Percentiles rank a stretch among this genome's conserved stretches.
phyloP scores from a whole-genome alignment of 2,329 filamentous ascomycete genomes.

The Sarocladium kiliense region DNA sequence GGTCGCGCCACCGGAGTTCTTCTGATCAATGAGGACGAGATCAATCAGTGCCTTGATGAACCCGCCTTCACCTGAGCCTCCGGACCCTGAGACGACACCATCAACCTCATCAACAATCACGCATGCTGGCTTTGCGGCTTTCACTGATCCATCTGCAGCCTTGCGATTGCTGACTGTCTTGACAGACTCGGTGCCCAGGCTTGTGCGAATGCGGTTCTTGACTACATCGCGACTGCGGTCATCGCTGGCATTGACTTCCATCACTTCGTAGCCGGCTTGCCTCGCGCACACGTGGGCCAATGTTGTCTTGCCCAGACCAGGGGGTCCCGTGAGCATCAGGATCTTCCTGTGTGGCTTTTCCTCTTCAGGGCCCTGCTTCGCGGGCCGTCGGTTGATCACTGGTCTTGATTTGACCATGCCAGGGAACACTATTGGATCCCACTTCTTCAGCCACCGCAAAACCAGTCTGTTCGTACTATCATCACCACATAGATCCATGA shows the following conservation, averaged over 20 bases:
- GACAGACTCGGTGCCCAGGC: constrained; percentile 90
- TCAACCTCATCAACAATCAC: constrained; percentile 96
- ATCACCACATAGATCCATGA: constrained; percentile 90
- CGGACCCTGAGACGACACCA: constrained; percentile 79
- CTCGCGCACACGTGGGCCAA: constrained; percentile 91
- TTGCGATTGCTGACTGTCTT: constrained; percentile 63
- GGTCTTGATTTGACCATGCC: constrained; percentile 58
- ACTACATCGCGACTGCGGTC: constrained; percentile 88
- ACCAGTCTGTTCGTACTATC: constrained; percentile 89
- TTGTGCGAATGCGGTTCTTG: constrained; percentile 83
- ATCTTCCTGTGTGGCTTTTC: constrained; percentile 83
- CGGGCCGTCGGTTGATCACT: constrained; percentile 36
- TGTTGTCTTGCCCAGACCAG: constrained; percentile 92
- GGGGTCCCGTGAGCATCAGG: constrained; percentile 82
- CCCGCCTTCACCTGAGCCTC: constrained; percentile 77
- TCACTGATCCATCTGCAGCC: constrained; percentile 52
- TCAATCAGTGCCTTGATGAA: constrained; percentile 96
- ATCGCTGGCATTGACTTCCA: constrained; percentile 97
- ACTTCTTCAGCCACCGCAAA: constrained; percentile 86
- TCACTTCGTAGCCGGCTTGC: constrained; percentile 92
- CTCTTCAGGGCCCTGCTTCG: constrained; percentile 42
- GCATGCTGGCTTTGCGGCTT: constrained; percentile 80
- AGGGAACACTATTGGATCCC: constrained; percentile 91
- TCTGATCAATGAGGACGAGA: constrained; percentile 79
- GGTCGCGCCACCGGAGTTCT: constrained; percentile 44